A percentile compares a stretch with the other conserved stretches of the same genome.
phyloP scores from a whole-genome alignment of 495 filamentous ascomycete genomes.

The Neurospora tetraspora region DNA sequence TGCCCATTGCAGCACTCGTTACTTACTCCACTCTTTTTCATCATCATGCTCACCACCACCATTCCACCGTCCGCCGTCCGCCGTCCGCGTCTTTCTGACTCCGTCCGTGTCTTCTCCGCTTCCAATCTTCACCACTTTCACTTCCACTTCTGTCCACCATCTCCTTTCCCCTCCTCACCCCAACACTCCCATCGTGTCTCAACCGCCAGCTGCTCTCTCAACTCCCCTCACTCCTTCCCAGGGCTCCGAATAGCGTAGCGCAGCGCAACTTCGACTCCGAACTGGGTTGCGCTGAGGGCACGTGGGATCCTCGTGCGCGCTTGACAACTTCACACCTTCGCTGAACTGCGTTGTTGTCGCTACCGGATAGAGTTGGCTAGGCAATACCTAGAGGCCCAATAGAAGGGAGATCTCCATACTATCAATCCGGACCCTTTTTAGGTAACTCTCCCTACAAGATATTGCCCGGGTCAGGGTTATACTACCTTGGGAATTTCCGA shows the following conservation, averaged over 20 bases:
- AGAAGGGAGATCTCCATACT: background rate
- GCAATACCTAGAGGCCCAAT: background rate
- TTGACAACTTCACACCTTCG: background rate
- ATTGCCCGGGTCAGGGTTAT: background rate
- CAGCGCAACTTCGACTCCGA: background rate
- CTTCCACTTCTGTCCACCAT: background rate
- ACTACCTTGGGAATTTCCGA: background rate
- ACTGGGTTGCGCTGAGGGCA: background rate
- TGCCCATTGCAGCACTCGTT: background rate
- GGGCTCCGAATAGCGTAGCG: background rate
- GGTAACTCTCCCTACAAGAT: background rate
- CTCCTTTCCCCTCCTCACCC: background rate
- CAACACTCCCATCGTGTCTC: background rate
- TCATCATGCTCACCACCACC: background rate
- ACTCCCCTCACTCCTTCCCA: background rate
- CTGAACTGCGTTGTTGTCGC: background rate
- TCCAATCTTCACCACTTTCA: background rate
- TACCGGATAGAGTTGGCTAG: background rate
- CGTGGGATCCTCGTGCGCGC: background rate
- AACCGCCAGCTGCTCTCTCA: background rate
- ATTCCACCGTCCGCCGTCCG: background rate
- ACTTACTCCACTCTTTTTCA: background rate
- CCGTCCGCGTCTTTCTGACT: background rate
- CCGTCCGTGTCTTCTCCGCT: background rate
- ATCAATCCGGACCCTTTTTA: background rate